phyloP scores from a whole-genome alignment of 2,329 filamentous ascomycete genomes.

The Nemania sp. region DNA sequence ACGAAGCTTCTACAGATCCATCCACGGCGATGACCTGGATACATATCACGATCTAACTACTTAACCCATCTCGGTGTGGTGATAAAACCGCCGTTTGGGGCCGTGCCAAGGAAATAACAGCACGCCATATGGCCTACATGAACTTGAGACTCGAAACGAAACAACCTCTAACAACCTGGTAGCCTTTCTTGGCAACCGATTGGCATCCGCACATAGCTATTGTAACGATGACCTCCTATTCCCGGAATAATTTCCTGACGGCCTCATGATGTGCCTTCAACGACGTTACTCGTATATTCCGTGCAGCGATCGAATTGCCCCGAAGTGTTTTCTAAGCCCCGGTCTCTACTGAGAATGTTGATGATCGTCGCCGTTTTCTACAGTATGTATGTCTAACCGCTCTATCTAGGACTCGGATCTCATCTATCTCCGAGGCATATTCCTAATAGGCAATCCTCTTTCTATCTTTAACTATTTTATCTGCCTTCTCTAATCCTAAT shows the following conservation, averaged over 20 bases:
- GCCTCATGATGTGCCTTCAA: not conserved
- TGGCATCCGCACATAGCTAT: too few relatives aligned
- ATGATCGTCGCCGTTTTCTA: not conserved
- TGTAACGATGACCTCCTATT: not conserved
- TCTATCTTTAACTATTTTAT: slow-evolving; percentile 1
- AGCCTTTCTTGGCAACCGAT: not conserved
- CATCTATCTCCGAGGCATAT: not conserved
- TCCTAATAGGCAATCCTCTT: slow-evolving; percentile 5
- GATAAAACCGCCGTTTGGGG: not conserved
- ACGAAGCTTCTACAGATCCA: not conserved
- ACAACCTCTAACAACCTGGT: slow-evolving; percentile 3
- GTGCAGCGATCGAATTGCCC: not conserved
- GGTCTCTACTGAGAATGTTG: not conserved
- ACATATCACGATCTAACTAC: not conserved
- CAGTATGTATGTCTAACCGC: not conserved
- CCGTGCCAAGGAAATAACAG: slow-evolving; percentile 5
- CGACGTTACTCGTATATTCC: not conserved
- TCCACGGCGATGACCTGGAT: not conserved
- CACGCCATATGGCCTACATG: not conserved
- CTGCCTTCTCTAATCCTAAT: not conserved
- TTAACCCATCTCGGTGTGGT: not conserved
- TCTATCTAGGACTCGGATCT: slow-evolving; percentile 1
- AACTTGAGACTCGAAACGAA: slow-evolving; percentile 32
- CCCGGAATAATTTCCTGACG: slow-evolving; percentile 3
- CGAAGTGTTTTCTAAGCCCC: not conserved